Evolutionary conservation across 371 early-diverging fungal genomes (phyloP), one percentile per base, ranked within the genome.

Genomic region (Saksenaea vasiformis): DNA sequence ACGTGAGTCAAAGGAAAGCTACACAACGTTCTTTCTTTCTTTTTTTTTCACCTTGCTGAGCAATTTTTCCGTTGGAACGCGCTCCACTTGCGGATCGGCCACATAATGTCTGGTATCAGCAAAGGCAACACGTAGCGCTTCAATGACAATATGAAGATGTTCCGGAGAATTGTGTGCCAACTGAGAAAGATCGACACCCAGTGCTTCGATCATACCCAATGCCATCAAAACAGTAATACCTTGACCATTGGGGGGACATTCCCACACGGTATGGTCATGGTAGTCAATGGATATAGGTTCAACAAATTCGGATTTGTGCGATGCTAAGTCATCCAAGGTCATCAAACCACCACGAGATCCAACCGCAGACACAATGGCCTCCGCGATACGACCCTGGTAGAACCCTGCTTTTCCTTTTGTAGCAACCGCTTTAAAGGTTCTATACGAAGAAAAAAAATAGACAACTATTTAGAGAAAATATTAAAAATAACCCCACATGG

Each of bases 161-260:
- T 79, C 83, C 3, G 85, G 79, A 34, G 85, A 79, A 58, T 88
- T 85, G 57, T 81, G 89, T 5, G 78, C 77, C 47, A 87, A 54
- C 24, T 73, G 60, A 5, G 64, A 35, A 35, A 82, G 68, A 39
- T 72, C 75, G 13, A 88, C 68, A 19, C 58, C 59, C 3, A 91
- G 69, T 5, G 71, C 76, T 26, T 90, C 85, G 7, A 92, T 67
- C 28, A 92, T 87, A 11, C 91, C 91, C 7, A 94, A 71, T 0
- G 93, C 90, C 19, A 91, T 79, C 19, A 93, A 69, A 0, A 91
- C 88, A 1, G 85, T 85, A 34, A 91, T 79, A 22, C 95, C 93
- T 68, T 88, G 88, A 13, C 91, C 91, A 65, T 93, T 93, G 4
- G 93, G 93, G 31, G 93, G 89, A 54, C 88, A 88, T 73, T 93